Percentiles rank a stretch among this genome's conserved stretches.
These are phyloP conservation scores for Bryopsis sp. DNA, from an alignment of 139 green algal genomes.

Conservation along the genomic window DNA sequence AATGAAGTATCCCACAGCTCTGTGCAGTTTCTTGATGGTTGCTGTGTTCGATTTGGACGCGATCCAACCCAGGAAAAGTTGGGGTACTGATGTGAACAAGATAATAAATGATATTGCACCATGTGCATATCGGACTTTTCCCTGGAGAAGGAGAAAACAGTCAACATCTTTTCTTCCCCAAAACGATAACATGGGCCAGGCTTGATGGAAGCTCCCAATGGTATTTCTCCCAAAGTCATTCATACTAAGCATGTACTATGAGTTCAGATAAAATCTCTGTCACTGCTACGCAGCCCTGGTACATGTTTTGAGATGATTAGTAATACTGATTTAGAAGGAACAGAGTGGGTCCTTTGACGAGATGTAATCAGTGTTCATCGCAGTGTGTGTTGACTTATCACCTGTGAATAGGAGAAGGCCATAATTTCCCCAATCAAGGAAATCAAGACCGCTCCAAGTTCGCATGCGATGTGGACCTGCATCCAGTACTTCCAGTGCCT, in stretches of 20 bases:
- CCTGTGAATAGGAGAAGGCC: constrained; percentile 9
- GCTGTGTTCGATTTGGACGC: neutral
- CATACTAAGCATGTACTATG: too few relatives aligned
- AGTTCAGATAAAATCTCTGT: too few relatives aligned
- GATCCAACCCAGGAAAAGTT: constrained; percentile 12
- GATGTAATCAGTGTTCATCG: neutral
- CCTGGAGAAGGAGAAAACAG: neutral
- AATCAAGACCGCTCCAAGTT: neutral
- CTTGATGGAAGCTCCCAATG: too few relatives aligned
- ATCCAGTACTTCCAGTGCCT: constrained; percentile 17
- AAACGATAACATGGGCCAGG: too few relatives aligned
- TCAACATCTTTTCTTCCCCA: too few relatives aligned
- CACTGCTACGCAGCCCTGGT: too few relatives aligned
- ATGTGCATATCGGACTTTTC: constrained; percentile 14
- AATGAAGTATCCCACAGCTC: constrained; percentile 17
- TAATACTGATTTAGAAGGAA: too few relatives aligned
- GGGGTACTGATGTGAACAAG: constrained; percentile 9
- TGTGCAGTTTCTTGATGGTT: neutral
- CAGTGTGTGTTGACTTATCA: too few relatives aligned
- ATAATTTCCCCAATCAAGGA: constrained; percentile 16
- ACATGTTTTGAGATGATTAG: too few relatives aligned
- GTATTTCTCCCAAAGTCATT: too few relatives aligned
- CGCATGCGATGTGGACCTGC: neutral
- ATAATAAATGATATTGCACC: constrained; percentile 13
- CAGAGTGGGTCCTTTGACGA: neutral